Percentiles rank a stretch among this genome's conserved stretches.
Evolutionary conservation across 2,329 filamentous ascomycete species (phyloP).

Genomic region (Pezicula carpinea): DNA sequence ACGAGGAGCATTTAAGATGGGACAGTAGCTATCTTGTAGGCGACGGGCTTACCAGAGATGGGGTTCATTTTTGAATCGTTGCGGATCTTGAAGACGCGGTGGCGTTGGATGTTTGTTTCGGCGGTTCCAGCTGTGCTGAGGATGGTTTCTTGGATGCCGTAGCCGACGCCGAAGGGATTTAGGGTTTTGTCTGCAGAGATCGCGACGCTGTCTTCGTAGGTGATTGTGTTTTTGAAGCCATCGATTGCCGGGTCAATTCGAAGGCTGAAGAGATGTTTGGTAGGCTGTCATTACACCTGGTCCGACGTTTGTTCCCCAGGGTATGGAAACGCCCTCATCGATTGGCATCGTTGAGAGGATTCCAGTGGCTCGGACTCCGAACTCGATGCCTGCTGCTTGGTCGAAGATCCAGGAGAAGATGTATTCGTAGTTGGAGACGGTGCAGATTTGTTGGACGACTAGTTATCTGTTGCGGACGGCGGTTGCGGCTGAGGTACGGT

Average conservation of each 20-base stretch:
- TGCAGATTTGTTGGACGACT: slow-evolving; percentile 66
- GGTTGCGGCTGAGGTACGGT: slow-evolving; percentile 58
- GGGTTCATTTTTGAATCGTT: slow-evolving; percentile 48
- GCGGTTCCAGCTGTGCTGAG: slow-evolving; percentile 41
- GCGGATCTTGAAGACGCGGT: slow-evolving; percentile 54
- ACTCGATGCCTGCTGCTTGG: slow-evolving; percentile 61
- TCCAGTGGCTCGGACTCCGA: slow-evolving; percentile 65
- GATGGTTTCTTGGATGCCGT: slow-evolving; percentile 42
- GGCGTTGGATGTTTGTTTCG: slow-evolving; percentile 40
- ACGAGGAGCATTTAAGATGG: slow-evolving; percentile 55
- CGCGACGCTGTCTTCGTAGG: slow-evolving; percentile 54
- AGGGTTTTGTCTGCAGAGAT: slow-evolving; percentile 48
- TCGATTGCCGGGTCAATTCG: slow-evolving; percentile 59
- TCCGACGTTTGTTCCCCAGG: slow-evolving; percentile 64
- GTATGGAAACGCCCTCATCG: slow-evolving; percentile 58
- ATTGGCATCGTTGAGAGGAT: slow-evolving; percentile 65
- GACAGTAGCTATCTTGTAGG: slow-evolving; percentile 50
- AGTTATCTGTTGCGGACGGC: slow-evolving; percentile 60
- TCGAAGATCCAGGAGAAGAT: slow-evolving; percentile 69
- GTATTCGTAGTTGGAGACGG: slow-evolving; percentile 69
- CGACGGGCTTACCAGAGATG: slow-evolving; percentile 47
- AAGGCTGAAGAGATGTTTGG: slow-evolving; percentile 73
- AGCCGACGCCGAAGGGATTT: slow-evolving; percentile 49
- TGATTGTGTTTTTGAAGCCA: slow-evolving; percentile 48
- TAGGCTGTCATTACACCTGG: slow-evolving; percentile 66